phyloP scores from a whole-genome alignment of 306 rosid genomes.

The Leucaena leucocephala region DNA sequence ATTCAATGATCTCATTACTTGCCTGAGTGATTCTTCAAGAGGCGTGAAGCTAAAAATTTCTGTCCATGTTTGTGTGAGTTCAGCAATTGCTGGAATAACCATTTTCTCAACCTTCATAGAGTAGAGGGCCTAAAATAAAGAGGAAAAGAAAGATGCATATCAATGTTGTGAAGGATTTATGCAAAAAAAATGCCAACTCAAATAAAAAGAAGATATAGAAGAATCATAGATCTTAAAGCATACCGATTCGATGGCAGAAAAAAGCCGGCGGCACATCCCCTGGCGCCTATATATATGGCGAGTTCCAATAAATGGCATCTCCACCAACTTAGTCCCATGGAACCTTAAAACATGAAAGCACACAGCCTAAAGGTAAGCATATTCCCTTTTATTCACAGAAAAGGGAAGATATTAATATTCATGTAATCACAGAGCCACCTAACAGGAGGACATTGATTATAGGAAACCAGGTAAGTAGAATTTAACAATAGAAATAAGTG shows the following conservation, averaged over 20 bases:
- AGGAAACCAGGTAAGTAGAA: too few relatives aligned
- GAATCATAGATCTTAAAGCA: slow-evolving; percentile 36
- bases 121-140: slow-evolving; percentile 59
- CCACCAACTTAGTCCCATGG: slow-evolving; percentile 86
- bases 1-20: slow-evolving; percentile 76
- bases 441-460: too few relatives aligned
- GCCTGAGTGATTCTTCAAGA: slow-evolving; percentile 75
- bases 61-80: slow-evolving; percentile 87
- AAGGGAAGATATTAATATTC: not conserved
- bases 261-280: slow-evolving; percentile 98
- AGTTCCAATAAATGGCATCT: slow-evolving; percentile 99
- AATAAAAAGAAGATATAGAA: slow-evolving; percentile 30
- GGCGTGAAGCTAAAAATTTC: slow-evolving; percentile 73
- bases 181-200: not conserved
- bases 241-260: slow-evolving; percentile 86
- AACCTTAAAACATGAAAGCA: slow-evolving; percentile 59
- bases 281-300: slow-evolving; percentile 93
- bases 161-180: not conserved
- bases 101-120: slow-evolving; percentile 81
- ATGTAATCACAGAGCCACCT: not conserved
- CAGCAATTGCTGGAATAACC: slow-evolving; percentile 93
- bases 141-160: slow-evolving; percentile 30
- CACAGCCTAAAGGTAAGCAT: slow-evolving; percentile 27
- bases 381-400: slow-evolving; percentile 4
- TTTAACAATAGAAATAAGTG: not conserved